Conservation (phyloP, 2,329 filamentous ascomycete species). For the Pezicula rhizophila region DNA sequence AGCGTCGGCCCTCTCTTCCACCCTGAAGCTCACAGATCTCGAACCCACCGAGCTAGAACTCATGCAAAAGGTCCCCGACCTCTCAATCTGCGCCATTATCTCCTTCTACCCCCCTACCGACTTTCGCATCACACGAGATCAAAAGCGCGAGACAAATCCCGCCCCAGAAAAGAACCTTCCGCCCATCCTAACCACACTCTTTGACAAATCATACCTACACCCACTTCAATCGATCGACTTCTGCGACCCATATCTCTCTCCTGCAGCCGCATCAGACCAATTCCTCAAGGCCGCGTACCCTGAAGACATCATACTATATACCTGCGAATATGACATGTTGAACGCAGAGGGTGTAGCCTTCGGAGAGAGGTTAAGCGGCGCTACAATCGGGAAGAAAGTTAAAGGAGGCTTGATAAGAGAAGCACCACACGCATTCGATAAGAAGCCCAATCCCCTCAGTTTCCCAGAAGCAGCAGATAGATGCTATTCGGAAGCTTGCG, state of each 20-base stretch:
- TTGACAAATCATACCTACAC: slow-evolving; percentile 56
- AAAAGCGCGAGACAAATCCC: slow-evolving; percentile 47
- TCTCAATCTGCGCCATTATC: slow-evolving; percentile 44
- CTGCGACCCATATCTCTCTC: slow-evolving; percentile 50
- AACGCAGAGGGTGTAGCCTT: slow-evolving; percentile 55
- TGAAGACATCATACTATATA: slow-evolving; percentile 48
- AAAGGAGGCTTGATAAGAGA: slow-evolving; percentile 51
- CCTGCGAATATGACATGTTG: slow-evolving; percentile 63
- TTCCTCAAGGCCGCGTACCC: slow-evolving; percentile 42
- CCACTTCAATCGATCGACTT: slow-evolving; percentile 36
- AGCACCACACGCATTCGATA: slow-evolving; percentile 62
- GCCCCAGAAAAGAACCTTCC: slow-evolving; percentile 54
- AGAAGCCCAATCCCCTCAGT: slow-evolving; percentile 54
- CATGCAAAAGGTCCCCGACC: slow-evolving; percentile 29
- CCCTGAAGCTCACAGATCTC: slow-evolving; percentile 23
- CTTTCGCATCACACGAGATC: slow-evolving; percentile 50
- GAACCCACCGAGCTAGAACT: slow-evolving; percentile 26
- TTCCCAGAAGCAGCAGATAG: slow-evolving; percentile 24
- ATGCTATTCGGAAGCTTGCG: slow-evolving; percentile 26
- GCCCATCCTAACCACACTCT: slow-evolving; percentile 52
- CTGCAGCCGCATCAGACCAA: slow-evolving; percentile 48
- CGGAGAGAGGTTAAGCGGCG: slow-evolving; percentile 45
- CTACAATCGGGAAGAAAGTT: slow-evolving; percentile 47
- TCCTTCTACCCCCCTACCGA: slow-evolving; percentile 60
- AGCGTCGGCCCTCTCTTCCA: slow-evolving; percentile 10